phyloP scores from a whole-genome alignment of 2,329 filamentous ascomycete species.

The Botrytis sinoallii region DNA sequence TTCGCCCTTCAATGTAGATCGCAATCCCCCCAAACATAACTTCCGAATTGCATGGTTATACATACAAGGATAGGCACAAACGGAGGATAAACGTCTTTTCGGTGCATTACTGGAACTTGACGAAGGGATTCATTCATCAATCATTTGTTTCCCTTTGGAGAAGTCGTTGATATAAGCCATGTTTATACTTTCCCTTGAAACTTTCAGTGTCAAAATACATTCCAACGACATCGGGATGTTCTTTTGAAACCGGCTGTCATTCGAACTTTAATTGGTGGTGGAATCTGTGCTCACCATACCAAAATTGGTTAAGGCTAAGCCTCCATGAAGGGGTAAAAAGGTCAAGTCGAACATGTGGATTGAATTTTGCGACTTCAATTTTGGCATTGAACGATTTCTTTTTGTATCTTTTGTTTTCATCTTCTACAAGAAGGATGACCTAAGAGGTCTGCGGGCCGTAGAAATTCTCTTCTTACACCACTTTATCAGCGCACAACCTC shows the following conservation, averaged over 20 bases:
- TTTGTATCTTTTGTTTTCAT: neutral
- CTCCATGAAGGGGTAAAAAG: neutral
- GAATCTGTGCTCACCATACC: neutral
- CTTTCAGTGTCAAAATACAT: neutral
- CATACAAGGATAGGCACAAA: conserved; percentile 6
- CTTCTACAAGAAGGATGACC: neutral
- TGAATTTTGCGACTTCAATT: neutral
- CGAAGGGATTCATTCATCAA: neutral
- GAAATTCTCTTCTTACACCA: conserved; percentile 6
- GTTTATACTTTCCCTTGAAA: neutral
- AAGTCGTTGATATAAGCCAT: neutral
- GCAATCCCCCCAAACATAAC: conserved; percentile 10
- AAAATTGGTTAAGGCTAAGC: neutral
- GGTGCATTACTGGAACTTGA: neutral
- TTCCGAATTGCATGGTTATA: conserved; percentile 13
- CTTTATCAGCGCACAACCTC: neutral
- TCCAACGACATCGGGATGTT: conserved; percentile 9
- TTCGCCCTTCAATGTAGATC: neutral
- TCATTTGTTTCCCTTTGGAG: neutral
- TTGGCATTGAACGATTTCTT: neutral
- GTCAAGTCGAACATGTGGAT: neutral
- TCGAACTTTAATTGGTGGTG: neutral
- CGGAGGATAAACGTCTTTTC: neutral
- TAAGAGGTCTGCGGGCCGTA: neutral
- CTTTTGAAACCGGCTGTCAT: neutral